Base-by-base conservation (phyloP, 2,329 filamentous ascomycete species). In the Blastomyces silverae region DNA sequence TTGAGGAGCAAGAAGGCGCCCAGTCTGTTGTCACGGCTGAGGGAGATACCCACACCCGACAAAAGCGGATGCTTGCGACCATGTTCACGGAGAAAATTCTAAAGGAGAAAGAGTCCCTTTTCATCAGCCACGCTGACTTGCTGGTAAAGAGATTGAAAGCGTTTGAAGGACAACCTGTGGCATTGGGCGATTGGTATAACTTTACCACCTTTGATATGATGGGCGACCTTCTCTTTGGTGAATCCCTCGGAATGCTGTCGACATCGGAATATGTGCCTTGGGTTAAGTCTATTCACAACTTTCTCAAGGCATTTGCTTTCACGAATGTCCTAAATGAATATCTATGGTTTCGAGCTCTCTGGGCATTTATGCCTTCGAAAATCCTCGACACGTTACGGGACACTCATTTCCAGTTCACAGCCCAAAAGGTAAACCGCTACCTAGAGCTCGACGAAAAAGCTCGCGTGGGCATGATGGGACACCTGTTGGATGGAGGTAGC, bases 11-110 rank as follows among this genome's bases (percentile, higher is more conserved):
- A 25, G 58, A 44, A 28, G 62, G 65, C 7, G 62, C 57, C 39
- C 44, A 46, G 22, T 61, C 62, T 39, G 67, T 73, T 39, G 63
- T 73, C 10, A 67, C 59, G 31, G 61, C 66, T 50, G 62, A 68
- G 44, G 69, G 68, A 60, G 68, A 66, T 34, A 66, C 70, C 58
- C 75, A 77, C 62, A 60, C 65, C 13, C 67, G 70, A 3, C 64
- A 71, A 31, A 73, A 78, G 25, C 69, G 73, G 0, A 65, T 75
- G 1, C 64, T 81, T 8, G 70, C 74, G 0, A 74, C 77, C 64
- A 78, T 75, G 0, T 81, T 82, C 66, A 79, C 79, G 0, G 79
- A 81, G 55, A 75, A 73, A 58, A 75, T 77, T 1, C 62, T 82
- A 20, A 69, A 70, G 5, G 73, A 75, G 15, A 79, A 79, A 64